phyloP scores from a whole-genome alignment of 768 basidiomycete species.

The Tricholomella constricta region DNA sequence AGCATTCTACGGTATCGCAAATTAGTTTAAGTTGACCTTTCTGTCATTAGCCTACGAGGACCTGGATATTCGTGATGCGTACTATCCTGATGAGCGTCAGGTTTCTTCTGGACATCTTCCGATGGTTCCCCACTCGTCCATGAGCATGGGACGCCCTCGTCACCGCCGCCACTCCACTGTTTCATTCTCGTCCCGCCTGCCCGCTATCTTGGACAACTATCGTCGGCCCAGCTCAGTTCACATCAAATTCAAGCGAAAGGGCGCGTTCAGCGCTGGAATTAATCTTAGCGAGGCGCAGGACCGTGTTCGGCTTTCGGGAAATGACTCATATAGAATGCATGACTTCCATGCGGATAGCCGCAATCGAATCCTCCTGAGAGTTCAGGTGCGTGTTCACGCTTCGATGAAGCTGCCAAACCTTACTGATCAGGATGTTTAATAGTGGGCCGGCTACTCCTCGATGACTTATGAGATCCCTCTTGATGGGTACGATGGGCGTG shows the following conservation, averaged over 20 bases:
- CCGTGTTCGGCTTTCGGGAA: slow-evolving; percentile 58
- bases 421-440: background rate
- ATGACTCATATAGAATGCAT: slow-evolving; percentile 61
- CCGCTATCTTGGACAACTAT: slow-evolving; percentile 41
- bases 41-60: slow-evolving; percentile 54
- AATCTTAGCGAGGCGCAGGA: slow-evolving; percentile 71
- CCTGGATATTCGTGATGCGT: slow-evolving; percentile 46
- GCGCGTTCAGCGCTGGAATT: slow-evolving; percentile 63
- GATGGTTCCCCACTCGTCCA: slow-evolving; percentile 30
- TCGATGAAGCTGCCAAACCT: background rate
- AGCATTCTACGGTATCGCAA: slow-evolving; percentile 6
- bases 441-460: slow-evolving; percentile 74
- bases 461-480: slow-evolving; percentile 77
- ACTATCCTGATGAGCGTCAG: slow-evolving; percentile 50
- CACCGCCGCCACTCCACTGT: slow-evolving; percentile 54
- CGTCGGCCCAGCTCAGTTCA: slow-evolving; percentile 50
- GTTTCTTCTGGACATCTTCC: slow-evolving; percentile 40
- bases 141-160: slow-evolving; percentile 35
- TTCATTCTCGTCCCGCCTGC: slow-evolving; percentile 43
- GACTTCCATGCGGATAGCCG: slow-evolving; percentile 66
- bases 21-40: background rate
- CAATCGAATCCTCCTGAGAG: slow-evolving; percentile 59
- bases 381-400: slow-evolving; percentile 50
- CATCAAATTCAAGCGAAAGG: slow-evolving; percentile 77
- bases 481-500: slow-evolving; percentile 64